A percentile compares a stretch with the other conserved stretches of the same genome.
Conservation (phyloP, 306 rosid genomes). For the Quercus dentata region DNA sequence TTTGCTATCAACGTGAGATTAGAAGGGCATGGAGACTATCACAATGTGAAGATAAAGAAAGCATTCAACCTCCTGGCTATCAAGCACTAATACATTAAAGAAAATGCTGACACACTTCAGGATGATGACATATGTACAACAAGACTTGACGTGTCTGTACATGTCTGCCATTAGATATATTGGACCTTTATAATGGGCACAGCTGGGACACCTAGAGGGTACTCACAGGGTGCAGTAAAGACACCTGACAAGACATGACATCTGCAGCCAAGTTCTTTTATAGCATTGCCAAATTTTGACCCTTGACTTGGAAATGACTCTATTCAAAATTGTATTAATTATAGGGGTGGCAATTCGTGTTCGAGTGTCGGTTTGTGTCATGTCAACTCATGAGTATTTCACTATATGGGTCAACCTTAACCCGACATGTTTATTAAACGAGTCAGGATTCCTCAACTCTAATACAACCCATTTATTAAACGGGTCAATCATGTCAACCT, state of each 20-base stretch:
- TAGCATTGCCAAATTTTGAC: neutral
- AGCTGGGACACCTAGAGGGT: neutral
- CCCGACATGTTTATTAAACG: too few species aligned
- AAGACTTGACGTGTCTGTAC: neutral
- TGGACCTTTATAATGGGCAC: neutral
- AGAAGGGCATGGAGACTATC: neutral
- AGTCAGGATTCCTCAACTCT: too few species aligned
- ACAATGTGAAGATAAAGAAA: neutral
- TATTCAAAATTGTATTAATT: neutral
- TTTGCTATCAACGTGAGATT: neutral
- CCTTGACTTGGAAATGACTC: neutral
- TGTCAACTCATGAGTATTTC: too few species aligned
- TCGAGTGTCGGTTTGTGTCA: too few species aligned
- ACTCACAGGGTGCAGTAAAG: neutral
- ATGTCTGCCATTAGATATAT: neutral
- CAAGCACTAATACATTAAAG: neutral
- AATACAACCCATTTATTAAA: too few species aligned
- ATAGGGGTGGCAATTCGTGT: too few species aligned
- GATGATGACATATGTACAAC: neutral
- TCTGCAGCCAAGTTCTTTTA: neutral
- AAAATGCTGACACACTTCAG: neutral
- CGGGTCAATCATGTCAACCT: fast-evolving
- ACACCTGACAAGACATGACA: neutral
- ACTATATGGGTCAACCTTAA: too few species aligned
- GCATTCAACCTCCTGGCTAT: neutral